Base-by-base conservation (phyloP, 2,329 filamentous ascomycete genomes). In the Arthrobotrys musiformis region DNA sequence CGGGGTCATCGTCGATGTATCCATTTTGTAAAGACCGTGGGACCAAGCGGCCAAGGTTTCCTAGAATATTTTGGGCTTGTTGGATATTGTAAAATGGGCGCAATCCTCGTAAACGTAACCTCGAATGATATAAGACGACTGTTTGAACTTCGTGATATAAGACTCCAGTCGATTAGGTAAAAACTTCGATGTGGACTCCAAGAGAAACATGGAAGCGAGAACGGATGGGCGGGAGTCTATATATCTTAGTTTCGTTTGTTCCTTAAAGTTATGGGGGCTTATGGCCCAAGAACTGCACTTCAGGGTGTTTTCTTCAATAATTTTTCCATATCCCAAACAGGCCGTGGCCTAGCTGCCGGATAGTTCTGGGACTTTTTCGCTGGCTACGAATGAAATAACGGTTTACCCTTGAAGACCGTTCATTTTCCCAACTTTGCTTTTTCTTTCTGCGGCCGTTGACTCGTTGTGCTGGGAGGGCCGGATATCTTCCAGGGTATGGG, bases 211-310 rank as follows among this genome's bases (percentile, higher is more conserved):
- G 60, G 73, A 77, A 70, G 58, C 73, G 66, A 77, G 48, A 30
- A 56, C 64, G 72, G 72, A 46, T 37, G 48, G 61, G 48, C 66
- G 48, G 66, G 73, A 70, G 72, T 77, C 73, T 77, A 77, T 77
- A 77, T 77, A 77, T 70, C 73, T 70, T 61, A n/a, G 44, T 61
- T 70, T 66, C 73, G 73, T 58, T 62, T 46, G 40, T 42, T 62
- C 58, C 73, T 67, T 50, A 58, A 66, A 61, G 37, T 66, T 76
- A 44, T 48, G 64, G 58, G 72, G 64, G 60, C 40, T 73, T 52
- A 48, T 60, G 37, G 46, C 30, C 35, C 48, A 35, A 50, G 30
- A 30, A 37, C 22, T 48, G 22, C 37, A 48, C 40, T 58, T 42
- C 26, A 48, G 15, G 60, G 24, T 24, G 42, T 64, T 52, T 70